Conservation (phyloP, 352 stramenopile species). For the Globisporangium paroecandrum region DNA sequence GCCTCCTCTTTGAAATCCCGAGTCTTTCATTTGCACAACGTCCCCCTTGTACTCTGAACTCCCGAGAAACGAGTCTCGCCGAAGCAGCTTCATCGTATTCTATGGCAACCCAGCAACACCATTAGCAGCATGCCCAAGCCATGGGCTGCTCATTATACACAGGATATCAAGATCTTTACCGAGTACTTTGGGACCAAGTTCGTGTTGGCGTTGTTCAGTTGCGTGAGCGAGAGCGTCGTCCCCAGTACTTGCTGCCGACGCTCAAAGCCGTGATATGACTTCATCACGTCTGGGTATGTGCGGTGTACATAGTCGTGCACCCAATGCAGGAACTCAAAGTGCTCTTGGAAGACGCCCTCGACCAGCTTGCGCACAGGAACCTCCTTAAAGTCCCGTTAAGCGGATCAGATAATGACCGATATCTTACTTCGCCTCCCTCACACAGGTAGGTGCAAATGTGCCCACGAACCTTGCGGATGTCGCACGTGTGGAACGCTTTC, state of each 20-base stretch:
- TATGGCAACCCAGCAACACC: constrained; percentile 7
- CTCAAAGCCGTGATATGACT: constrained; percentile 54
- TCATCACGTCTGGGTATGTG: constrained; percentile 55
- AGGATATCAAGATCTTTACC: constrained; percentile 15
- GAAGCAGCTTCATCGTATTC: constrained; percentile 35
- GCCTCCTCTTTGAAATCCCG: not conserved
- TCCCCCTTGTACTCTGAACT: constrained; percentile 6
- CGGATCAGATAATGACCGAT: too few relatives aligned
- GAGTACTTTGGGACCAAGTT: constrained; percentile 66
- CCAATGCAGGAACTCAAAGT: constrained; percentile 84
- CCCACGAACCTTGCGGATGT: constrained; percentile 53
- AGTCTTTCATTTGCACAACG: not conserved
- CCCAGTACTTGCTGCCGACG: constrained; percentile 45
- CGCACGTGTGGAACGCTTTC: constrained; percentile 52
- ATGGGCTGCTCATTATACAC: not conserved
- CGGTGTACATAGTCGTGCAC: constrained; percentile 77
- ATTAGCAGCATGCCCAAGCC: not conserved
- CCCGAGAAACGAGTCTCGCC: constrained; percentile 19
- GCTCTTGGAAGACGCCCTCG: constrained; percentile 70
- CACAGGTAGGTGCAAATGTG: not conserved
- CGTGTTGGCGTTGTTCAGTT: constrained; percentile 37
- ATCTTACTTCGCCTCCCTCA: not conserved
- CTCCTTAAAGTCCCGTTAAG: constrained; percentile 28
- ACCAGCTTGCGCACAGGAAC: constrained; percentile 65
- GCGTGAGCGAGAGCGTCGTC: constrained; percentile 24